These are phyloP conservation scores for Colletotrichum sp. DNA, from an alignment of 2,329 filamentous ascomycete genomes.

Conservation along the genomic window DNA sequence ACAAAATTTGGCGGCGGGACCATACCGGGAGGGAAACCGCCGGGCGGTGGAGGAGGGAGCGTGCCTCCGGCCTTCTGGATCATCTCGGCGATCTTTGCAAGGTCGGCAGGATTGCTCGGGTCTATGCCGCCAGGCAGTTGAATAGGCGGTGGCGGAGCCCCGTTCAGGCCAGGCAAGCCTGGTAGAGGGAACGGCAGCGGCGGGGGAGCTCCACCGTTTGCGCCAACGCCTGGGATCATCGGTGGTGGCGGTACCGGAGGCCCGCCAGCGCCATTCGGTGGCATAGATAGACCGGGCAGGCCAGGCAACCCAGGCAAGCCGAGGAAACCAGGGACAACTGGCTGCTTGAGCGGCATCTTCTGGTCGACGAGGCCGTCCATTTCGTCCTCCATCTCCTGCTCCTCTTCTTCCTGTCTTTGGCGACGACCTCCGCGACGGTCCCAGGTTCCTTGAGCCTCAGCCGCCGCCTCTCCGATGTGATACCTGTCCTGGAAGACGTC, in stretches of 20 bases:
- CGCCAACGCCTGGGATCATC: constrained; percentile 56
- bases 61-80: constrained; percentile 70
- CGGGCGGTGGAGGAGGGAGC: constrained; percentile 55
- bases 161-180: constrained; percentile 51
- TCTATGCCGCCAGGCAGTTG: constrained; percentile 59
- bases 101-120: constrained; percentile 64
- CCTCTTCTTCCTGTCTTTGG: constrained; percentile 88
- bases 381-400: constrained; percentile 92
- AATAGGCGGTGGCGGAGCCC: constrained; percentile 48
- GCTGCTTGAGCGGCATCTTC: constrained; percentile 71
- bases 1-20: constrained; percentile 51
- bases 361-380: constrained; percentile 92
- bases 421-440: constrained; percentile 79
- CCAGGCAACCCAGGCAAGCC: constrained; percentile 60
- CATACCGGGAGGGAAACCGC: constrained; percentile 49
- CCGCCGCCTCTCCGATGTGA: constrained; percentile 92
- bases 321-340: constrained; percentile 54
- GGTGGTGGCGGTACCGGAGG: constrained; percentile 38
- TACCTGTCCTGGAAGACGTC: constrained; percentile 88
- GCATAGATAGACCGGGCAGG: constrained; percentile 46
- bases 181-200: constrained; percentile 62
- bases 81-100: constrained; percentile 66
- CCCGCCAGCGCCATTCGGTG: constrained; percentile 34
- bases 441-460: constrained; percentile 95
- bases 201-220: constrained; percentile 40